Percentiles rank a stretch among this genome's conserved stretches.
These are phyloP conservation scores for Poteriospumella lacustris DNA, from an alignment of 108 stramenopile species.

Conservation along the genomic window DNA sequence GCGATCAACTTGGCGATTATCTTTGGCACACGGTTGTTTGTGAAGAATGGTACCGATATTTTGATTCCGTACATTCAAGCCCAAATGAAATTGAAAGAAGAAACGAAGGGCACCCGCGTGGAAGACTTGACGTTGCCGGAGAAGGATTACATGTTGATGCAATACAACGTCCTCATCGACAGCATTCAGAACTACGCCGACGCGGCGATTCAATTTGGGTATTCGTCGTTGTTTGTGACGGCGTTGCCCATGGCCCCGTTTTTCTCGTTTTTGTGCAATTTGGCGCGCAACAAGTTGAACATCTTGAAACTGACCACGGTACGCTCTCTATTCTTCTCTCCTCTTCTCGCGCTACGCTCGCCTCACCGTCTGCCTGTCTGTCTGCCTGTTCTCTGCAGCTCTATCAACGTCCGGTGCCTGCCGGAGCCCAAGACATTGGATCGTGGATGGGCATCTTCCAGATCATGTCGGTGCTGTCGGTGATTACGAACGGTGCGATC, in stretches of 20 bases:
- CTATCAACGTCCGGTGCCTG: conserved; percentile 32
- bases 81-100: conserved; percentile 13
- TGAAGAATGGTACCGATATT: conserved; percentile 45
- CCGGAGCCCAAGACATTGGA: conserved; percentile 75
- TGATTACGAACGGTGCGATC: conserved; percentile 88
- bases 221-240: conserved; percentile 87
- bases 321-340: not conserved
- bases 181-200: conserved; percentile 86
- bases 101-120: conserved; percentile 4
- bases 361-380: not conserved
- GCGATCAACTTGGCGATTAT: conserved; percentile 49
- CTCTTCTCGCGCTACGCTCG: not conserved
- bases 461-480: conserved; percentile 84
- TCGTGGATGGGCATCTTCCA: conserved; percentile 90
- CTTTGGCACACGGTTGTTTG: conserved; percentile 42
- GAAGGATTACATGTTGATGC: conserved; percentile 47
- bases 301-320: conserved; percentile 75
- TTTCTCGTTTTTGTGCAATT: conserved; percentile 80
- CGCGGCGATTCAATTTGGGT: conserved; percentile 60
- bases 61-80: conserved; percentile 27
- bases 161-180: conserved; percentile 56
- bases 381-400: not conserved
- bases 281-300: conserved; percentile 82
- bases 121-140: conserved; percentile 24
- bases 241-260: conserved; percentile 88